Evolutionary conservation across 306 rosid species (phyloP).

Genomic region (Biancaea sappan): DNA sequence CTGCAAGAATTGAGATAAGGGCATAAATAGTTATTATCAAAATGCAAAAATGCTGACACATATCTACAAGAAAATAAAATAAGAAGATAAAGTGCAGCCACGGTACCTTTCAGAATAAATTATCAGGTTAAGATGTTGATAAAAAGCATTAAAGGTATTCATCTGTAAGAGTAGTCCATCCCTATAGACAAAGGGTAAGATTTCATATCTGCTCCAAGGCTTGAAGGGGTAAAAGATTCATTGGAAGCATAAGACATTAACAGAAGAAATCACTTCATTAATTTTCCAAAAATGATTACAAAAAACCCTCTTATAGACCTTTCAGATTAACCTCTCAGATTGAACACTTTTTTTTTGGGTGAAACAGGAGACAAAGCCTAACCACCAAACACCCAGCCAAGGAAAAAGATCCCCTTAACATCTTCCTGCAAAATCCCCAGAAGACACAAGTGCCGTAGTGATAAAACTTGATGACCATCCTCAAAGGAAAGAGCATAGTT

Average conservation of each 20-base stretch:
- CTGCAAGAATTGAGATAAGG: slow-evolving; percentile 44
- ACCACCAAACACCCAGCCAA: too few relatives aligned
- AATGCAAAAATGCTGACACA: slow-evolving; percentile 16
- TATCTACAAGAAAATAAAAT: background rate
- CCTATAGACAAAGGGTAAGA: background rate
- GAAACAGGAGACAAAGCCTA: too few relatives aligned
- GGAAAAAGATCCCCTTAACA: too few relatives aligned
- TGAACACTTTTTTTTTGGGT: too few relatives aligned
- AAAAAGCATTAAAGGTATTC: slow-evolving; percentile 1
- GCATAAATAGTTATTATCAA: slow-evolving; percentile 11
- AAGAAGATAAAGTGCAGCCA: background rate
- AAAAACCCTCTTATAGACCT: background rate
- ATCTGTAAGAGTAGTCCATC: background rate
- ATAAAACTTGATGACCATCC: too few relatives aligned
- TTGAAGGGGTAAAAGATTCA: background rate
- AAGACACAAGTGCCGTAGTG: too few relatives aligned
- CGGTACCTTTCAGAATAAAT: background rate
- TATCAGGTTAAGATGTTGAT: background rate
- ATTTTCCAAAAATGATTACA: background rate
- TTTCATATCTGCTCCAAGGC: background rate
- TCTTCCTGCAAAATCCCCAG: too few relatives aligned
- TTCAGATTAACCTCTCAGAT: slow-evolving; percentile 22
- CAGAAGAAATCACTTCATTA: background rate
- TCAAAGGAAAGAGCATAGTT: too few relatives aligned
- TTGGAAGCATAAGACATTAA: background rate